These are phyloP conservation scores for Polyplosphaeria fusca DNA, from an alignment of 495 filamentous ascomycete species.

Conservation along the genomic window DNA sequence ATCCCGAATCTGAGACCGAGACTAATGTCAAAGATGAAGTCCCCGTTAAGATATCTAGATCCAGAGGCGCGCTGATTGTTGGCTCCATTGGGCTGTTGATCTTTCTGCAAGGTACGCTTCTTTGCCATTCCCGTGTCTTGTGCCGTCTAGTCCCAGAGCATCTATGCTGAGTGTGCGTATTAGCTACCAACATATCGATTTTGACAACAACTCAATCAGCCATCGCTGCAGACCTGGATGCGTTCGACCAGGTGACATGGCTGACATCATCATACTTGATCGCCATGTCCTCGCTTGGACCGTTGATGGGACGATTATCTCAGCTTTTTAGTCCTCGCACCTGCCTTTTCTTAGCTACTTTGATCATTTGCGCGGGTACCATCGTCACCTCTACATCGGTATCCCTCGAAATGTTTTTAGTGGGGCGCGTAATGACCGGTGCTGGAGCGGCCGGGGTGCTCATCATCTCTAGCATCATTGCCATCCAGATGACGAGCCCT, in stretches of 20 bases:
- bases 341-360: constrained; percentile 56
- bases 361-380: constrained; percentile 58
- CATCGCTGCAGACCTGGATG: constrained; percentile 68
- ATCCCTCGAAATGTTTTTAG: constrained; percentile 58
- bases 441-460: constrained; percentile 64
- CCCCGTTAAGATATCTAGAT: constrained; percentile 8
- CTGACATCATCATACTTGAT: constrained; percentile 74
- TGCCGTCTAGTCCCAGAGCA: neutral
- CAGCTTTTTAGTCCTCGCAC: constrained; percentile 63
- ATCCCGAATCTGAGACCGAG: constrained; percentile 2
- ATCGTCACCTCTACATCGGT: constrained; percentile 59
- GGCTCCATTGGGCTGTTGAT: constrained; percentile 37
- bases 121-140: neutral
- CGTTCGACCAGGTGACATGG: constrained; percentile 69
- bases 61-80: constrained; percentile 26
- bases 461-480: constrained; percentile 64
- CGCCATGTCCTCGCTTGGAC: constrained; percentile 62
- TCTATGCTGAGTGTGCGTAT: neutral
- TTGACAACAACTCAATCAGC: constrained; percentile 71
- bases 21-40: constrained; percentile 7
- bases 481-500: constrained; percentile 62
- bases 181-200: constrained; percentile 65
- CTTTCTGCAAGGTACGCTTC: constrained; percentile 39
- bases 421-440: constrained; percentile 63
- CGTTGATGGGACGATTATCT: constrained; percentile 63